A percentile compares a stretch with the other conserved stretches of the same genome.
Evolutionary conservation across 306 rosid species (phyloP).

Genomic region (Sindora glabra): DNA sequence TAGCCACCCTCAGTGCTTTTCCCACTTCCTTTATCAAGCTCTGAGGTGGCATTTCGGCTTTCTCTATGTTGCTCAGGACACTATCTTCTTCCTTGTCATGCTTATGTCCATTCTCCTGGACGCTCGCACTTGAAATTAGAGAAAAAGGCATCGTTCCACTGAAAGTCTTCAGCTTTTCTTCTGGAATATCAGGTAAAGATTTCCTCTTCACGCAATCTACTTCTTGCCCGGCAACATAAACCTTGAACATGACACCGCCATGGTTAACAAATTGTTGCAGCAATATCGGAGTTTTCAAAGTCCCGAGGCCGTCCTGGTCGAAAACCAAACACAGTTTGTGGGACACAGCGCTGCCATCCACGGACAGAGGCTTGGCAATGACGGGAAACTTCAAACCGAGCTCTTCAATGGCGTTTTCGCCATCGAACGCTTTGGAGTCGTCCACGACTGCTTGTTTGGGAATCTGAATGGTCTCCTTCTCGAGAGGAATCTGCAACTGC

Average conservation of each 20-base stretch:
- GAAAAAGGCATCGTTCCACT: constrained; percentile 4
- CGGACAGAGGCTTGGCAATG: not conserved
- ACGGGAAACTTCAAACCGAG: not conserved
- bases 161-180: not conserved
- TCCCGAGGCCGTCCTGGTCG: not conserved
- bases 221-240: constrained; percentile 23
- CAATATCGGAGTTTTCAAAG: not conserved
- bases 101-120: not conserved
- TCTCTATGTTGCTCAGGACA: not conserved
- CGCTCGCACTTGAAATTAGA: constrained; percentile 15
- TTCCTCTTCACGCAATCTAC: constrained; percentile 23
- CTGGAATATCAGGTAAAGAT: constrained; percentile 13
- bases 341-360: not conserved
- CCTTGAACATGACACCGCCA: constrained; percentile 34
- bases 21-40: constrained; percentile 14
- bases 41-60: constrained; percentile 2
- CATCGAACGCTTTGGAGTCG: not conserved
- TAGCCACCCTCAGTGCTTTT: constrained; percentile 5
- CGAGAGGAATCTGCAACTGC: not conserved
- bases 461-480: not conserved
- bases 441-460: not conserved
- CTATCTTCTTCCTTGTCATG: not conserved
- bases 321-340: constrained; percentile 29
- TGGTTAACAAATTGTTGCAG: constrained; percentile 35
- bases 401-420: not conserved